Evolutionary conservation across 1,284 basidiomycete species (phyloP), one percentile per base, ranked within the genome.

Genomic region (Coriolopsis trogii): DNA sequence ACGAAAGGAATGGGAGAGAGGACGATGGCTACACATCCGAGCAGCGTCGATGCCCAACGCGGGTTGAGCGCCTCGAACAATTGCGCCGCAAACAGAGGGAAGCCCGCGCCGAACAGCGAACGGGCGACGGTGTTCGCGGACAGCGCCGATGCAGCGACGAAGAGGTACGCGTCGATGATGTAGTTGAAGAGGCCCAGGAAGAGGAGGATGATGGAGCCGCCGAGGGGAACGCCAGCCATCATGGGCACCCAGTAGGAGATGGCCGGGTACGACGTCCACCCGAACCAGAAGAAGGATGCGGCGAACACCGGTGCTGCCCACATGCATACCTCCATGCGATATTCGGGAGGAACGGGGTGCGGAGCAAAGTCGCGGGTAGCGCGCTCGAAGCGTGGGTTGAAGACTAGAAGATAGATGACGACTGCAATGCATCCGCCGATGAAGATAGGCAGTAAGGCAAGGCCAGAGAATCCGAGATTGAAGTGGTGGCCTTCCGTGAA

Each of bases 251-350:
- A 85, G 56, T 79, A 80, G 0, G 77, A 77, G 50, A 87, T 72
- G 15, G 63, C 68, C 3, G 81, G 72, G 51, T 70, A 82, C 0
- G 81, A 81, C 2, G 82, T 79, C 80, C 80, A 83, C 38, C 77
- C 84, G 61, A 89, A 82, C 84, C 84, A 84, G 70, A 89, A 89
- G 66, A 85, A 83, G 1, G 82, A 77, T 24, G 77, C 54, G 5
- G 82, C 71, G 46, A 85, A 78, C 5, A 83, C 59, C 0, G 84
- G 85, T 0, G 79, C 80, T 2, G 79, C 81, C 45, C 80, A 63
- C 59, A 85, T 69, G 0, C 76, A 74, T 39, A 81, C 75, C 24
- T 77, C 75, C 15, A 91, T 71, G 18, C 87, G 76, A 54, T 79
- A 79, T 67, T 91, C 88, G 0, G 89, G 88, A 2, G 84, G 79